These are phyloP conservation scores for Sphenostylis stenocarpa DNA, from an alignment of 306 rosid genomes.

Conservation along the genomic window DNA sequence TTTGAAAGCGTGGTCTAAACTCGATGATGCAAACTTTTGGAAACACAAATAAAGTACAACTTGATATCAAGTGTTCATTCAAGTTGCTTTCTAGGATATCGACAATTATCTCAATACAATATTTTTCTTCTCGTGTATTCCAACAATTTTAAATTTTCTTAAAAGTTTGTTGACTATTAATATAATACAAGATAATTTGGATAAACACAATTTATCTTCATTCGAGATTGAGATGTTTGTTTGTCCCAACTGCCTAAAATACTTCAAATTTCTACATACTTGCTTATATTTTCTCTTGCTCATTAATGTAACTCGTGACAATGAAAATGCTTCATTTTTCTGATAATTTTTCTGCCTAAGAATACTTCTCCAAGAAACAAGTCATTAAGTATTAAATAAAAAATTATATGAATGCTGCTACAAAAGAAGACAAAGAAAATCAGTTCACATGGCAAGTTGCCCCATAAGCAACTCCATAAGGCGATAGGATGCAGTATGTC, in stretches of 20 bases:
- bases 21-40: too few species aligned
- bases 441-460: slow-evolving; percentile 37
- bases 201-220: neutral
- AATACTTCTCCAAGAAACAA: neutral
- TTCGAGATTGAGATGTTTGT: neutral
- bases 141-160: too few species aligned
- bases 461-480: neutral
- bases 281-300: neutral
- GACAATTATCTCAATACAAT: too few species aligned
- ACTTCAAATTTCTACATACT: neutral
- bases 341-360: neutral
- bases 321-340: too few species aligned
- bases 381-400: neutral
- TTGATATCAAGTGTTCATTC: too few species aligned
- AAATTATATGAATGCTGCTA: neutral
- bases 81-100: too few species aligned
- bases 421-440: neutral
- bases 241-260: neutral
- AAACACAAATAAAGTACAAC: too few species aligned
- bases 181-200: neutral
- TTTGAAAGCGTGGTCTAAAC: too few species aligned
- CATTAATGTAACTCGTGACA: too few species aligned
- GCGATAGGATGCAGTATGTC: neutral
- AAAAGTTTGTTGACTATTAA: neutral
- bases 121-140: too few species aligned